Base-by-base conservation (phyloP, 495 filamentous ascomycete genomes). In the Xylaria scruposa region DNA sequence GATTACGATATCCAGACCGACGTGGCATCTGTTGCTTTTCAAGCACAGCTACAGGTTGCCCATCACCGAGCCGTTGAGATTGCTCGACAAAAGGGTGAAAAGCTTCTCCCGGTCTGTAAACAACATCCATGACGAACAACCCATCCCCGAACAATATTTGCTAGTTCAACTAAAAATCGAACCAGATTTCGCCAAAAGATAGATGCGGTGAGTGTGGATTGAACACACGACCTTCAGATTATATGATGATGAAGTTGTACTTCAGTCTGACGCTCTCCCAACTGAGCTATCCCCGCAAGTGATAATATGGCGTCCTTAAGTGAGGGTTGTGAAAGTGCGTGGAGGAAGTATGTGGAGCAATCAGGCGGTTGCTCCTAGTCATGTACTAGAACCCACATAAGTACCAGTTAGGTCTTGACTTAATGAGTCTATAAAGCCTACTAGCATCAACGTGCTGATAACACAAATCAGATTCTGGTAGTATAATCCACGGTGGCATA, bases 51-150 rank as follows among this genome's bases (percentile, higher is more conserved):
- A 1, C 31, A 56, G 26, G 53, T 56, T 56, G 26, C 53, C 4
- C 13, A 56, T 56, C 31, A 56, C 53, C 53, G 53, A 17, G 53
- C 53, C 4, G 53, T 56, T 31, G 53, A 56, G 26, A 56, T 56
- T 56, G 53, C 53, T 17, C 24, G 53, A 17, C 53, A 56, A 31
- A 56, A 31, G 26, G 53, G 53, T 26, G 26, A 56, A 56, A 29
- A 3, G 9, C 4, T 56, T 17, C 26, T 56, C 26, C 53, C 53
- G 13, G 17, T 56, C 26, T 56, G 29, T 26, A 31, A 15, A 56
- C 13, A 31, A 54, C 1, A 38, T 38, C 29, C 29, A 38, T 8
- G 8, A 40, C 38, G 12, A 13, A 42, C 38, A 2, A 13, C 9
- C 38, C 12, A 12, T 13, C 1, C 2, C 13, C 10, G 9, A 53